Evolutionary conservation across 371 early-diverging fungal species (phyloP).

Genomic region (Choanephora cucurbitarum): DNA sequence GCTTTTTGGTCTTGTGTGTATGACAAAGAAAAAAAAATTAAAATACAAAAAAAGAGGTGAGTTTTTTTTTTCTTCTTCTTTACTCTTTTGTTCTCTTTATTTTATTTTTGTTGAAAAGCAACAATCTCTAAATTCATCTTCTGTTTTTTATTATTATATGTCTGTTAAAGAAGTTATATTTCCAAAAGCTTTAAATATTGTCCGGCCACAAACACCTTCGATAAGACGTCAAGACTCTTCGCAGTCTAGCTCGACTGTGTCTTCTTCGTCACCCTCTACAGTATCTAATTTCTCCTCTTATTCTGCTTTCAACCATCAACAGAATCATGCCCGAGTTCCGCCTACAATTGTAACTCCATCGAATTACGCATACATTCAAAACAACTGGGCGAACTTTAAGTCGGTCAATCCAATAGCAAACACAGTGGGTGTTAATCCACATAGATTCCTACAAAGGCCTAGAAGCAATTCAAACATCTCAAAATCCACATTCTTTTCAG

Average conservation of each 20-base stretch:
- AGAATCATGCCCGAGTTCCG: slow-evolving; percentile 14
- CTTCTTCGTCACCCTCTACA: slow-evolving; percentile 26
- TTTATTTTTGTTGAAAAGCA: not conserved
- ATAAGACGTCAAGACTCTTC: slow-evolving; percentile 18
- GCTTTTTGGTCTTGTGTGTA: not conserved
- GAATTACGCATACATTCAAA: slow-evolving; percentile 22
- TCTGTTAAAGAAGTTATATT: slow-evolving; percentile 25
- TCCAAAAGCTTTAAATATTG: slow-evolving; percentile 40
- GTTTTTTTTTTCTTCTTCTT: slow-evolving; percentile 8
- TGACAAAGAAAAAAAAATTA: slow-evolving; percentile 1
- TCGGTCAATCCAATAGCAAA: slow-evolving; percentile 12
- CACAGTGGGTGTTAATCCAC: slow-evolving; percentile 28
- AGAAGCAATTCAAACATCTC: slow-evolving; percentile 35
- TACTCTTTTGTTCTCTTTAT: slow-evolving; percentile 8
- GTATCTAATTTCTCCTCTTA: slow-evolving; percentile 19
- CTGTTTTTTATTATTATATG: slow-evolving; percentile 13
- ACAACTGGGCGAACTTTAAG: slow-evolving; percentile 19
- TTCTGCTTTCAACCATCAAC: slow-evolving; percentile 7
- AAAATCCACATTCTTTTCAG: slow-evolving; percentile 23
- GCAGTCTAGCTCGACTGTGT: slow-evolving; percentile 29
- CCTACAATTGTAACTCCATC: slow-evolving; percentile 26
- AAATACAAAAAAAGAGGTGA: slow-evolving; percentile 2
- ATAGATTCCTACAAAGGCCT: slow-evolving; percentile 29
- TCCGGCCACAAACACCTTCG: slow-evolving; percentile 28
- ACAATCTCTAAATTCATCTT: not conserved